Conservation (phyloP, 2,329 filamentous ascomycete genomes). For the Apiospora sp. region DNA sequence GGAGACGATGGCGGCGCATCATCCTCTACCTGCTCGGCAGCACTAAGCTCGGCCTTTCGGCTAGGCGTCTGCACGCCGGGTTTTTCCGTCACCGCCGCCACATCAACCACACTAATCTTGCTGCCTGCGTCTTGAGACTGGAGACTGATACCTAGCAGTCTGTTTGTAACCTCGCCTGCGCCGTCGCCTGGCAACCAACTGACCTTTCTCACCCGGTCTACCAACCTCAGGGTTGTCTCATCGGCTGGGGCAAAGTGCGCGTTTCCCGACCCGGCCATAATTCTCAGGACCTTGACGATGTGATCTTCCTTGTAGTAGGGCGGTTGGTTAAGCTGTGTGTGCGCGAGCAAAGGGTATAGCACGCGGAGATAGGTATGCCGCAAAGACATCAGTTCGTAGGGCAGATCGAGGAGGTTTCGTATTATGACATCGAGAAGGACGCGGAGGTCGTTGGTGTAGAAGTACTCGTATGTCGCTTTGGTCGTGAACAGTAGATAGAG, state of each 20-base stretch:
- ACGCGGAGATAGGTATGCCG: slow-evolving; percentile 96
- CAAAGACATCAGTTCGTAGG: slow-evolving; percentile 78
- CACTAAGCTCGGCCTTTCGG: slow-evolving; percentile 53
- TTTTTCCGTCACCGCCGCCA: slow-evolving; percentile 82
- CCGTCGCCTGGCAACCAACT: slow-evolving; percentile 67
- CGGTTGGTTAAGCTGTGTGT: slow-evolving; percentile 87
- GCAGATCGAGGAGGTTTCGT: slow-evolving; percentile 93
- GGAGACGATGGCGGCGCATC: neutral
- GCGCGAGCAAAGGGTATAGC: slow-evolving; percentile 85
- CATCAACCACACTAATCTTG: slow-evolving; percentile 77
- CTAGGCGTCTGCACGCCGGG: slow-evolving; percentile 85
- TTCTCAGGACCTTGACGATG: slow-evolving; percentile 76
- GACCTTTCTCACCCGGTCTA: slow-evolving; percentile 77
- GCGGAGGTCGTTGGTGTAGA: slow-evolving; percentile 96
- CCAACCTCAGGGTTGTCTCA: slow-evolving; percentile 79
- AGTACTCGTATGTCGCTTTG: slow-evolving; percentile 91
- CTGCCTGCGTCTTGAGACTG: slow-evolving; percentile 72
- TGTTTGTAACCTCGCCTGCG: slow-evolving; percentile 55
- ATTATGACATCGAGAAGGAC: slow-evolving; percentile 96
- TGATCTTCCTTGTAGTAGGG: slow-evolving; percentile 93
- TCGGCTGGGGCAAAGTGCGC: slow-evolving; percentile 83
- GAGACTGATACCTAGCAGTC: slow-evolving; percentile 75
- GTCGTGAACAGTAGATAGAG: slow-evolving; percentile 96
- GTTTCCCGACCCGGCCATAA: slow-evolving; percentile 72
- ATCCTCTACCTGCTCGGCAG: slow-evolving; percentile 31